Evolutionary conservation across 2,329 filamentous ascomycete genomes (phyloP).

Genomic region (Neonectria punicea): DNA sequence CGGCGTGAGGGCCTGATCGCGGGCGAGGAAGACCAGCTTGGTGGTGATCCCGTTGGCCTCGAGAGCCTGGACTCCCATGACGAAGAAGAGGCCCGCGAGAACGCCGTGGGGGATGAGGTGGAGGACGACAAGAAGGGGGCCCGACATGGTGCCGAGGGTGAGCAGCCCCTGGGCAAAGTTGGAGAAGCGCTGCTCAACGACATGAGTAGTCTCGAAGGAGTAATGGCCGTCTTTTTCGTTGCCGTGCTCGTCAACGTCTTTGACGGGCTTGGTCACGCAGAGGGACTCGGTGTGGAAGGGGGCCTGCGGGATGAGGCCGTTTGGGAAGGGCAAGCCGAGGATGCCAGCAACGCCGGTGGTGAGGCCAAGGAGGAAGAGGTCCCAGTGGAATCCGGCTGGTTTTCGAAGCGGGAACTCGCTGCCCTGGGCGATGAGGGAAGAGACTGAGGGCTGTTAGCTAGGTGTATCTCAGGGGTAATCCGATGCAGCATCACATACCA

Average conservation of each 20-base stretch:
- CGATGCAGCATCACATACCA: slow-evolving; percentile 56
- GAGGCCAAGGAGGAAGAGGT: slow-evolving; percentile 81
- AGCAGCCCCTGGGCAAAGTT: slow-evolving; percentile 83
- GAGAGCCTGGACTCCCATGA: slow-evolving; percentile 85
- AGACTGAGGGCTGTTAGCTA: slow-evolving; percentile 61
- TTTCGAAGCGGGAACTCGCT: slow-evolving; percentile 85
- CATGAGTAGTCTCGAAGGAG: slow-evolving; percentile 63
- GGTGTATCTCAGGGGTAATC: background rate
- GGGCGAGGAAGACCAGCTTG: slow-evolving; percentile 76
- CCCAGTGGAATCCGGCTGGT: slow-evolving; percentile 87
- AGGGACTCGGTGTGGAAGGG: slow-evolving; percentile 84
- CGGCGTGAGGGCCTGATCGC: slow-evolving; percentile 72
- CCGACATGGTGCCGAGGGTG: slow-evolving; percentile 82
- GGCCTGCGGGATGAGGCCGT: slow-evolving; percentile 85
- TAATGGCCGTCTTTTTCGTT: slow-evolving; percentile 65
- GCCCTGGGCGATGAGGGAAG: slow-evolving; percentile 83
- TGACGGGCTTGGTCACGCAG: slow-evolving; percentile 71
- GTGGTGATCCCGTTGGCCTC: slow-evolving; percentile 80
- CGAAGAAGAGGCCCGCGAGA: slow-evolving; percentile 83
- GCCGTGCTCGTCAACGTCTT: slow-evolving; percentile 63
- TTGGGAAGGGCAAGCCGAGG: slow-evolving; percentile 82
- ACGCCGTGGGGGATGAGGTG: slow-evolving; percentile 84
- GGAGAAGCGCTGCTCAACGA: slow-evolving; percentile 82
- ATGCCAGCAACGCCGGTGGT: slow-evolving; percentile 81
- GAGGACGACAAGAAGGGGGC: slow-evolving; percentile 77